A percentile compares a stretch with the other conserved stretches of the same genome.
Evolutionary conservation across 495 filamentous ascomycete species (phyloP).

Genomic region (Penicillium malachiteum): DNA sequence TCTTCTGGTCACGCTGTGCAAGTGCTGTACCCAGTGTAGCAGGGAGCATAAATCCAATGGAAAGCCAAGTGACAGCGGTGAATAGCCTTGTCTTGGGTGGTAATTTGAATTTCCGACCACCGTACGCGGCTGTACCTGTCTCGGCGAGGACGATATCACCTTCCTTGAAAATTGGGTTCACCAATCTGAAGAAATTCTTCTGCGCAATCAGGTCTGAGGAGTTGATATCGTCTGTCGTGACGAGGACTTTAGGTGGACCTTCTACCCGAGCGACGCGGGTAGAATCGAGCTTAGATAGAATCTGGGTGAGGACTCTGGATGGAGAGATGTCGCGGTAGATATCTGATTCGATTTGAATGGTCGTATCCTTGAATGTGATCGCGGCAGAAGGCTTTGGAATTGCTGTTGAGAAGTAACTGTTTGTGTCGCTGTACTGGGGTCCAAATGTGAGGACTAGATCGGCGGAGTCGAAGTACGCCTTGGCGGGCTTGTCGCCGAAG

Average conservation of each 20-base stretch:
- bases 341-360: slow-evolving; percentile 30
- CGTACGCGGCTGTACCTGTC: slow-evolving; percentile 40
- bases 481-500: slow-evolving; percentile 20
- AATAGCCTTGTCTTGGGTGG: slow-evolving; percentile 32
- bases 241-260: slow-evolving; percentile 13
- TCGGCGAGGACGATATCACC: slow-evolving; percentile 43
- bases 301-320: slow-evolving; percentile 14
- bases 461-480: slow-evolving; percentile 29
- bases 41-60: slow-evolving; percentile 49
- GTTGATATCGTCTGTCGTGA: slow-evolving; percentile 13
- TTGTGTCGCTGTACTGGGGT: slow-evolving; percentile 37
- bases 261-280: slow-evolving; percentile 13
- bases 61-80: slow-evolving; percentile 39
- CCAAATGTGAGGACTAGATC: slow-evolving; percentile 38
- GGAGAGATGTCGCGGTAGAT: slow-evolving; percentile 25
- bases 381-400: slow-evolving; percentile 26
- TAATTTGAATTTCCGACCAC: slow-evolving; percentile 30
- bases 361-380: slow-evolving; percentile 27
- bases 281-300: slow-evolving; percentile 22
- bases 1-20: slow-evolving; percentile 37
- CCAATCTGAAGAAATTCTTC: slow-evolving; percentile 30
- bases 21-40: slow-evolving; percentile 49
- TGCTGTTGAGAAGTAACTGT: slow-evolving; percentile 32
- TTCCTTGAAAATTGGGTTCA: slow-evolving; percentile 30
- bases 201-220: slow-evolving; percentile 26